Conservation (phyloP, 192 early-diverging fungal species). For the Backusella mclennaniae region DNA sequence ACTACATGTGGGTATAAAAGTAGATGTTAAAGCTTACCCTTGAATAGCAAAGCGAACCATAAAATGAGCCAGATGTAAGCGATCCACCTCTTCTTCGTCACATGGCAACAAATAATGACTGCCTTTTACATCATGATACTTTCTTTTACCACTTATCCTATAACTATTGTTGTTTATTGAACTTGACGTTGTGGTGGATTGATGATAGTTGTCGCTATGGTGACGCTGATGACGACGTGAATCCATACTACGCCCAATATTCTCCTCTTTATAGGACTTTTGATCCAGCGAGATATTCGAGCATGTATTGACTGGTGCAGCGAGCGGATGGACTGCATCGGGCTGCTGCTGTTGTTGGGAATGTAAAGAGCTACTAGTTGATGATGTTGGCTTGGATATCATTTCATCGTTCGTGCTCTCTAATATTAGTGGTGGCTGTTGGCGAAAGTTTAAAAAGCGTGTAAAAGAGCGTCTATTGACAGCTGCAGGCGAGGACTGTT, state of each 20-base stretch:
- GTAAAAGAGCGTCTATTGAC: conserved; percentile 1
- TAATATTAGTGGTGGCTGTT: not conserved
- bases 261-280: not conserved
- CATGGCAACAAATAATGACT: conserved; percentile 49
- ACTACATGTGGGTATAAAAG: not conserved
- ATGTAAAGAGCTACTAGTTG: not conserved
- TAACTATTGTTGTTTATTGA: conserved; percentile 22
- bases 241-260: not conserved
- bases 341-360: not conserved
- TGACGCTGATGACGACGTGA: not conserved
- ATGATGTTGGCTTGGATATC: not conserved
- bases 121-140: conserved; percentile 36
- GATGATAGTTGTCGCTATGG: not conserved
- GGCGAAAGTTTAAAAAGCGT: conserved; percentile 18
- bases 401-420: not conserved
- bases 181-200: not conserved
- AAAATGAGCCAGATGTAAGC: conserved; percentile 51
- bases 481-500: conserved; percentile 25
- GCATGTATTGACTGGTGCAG: not conserved
- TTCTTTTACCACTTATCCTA: conserved; percentile 36
- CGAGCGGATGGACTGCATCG: conserved; percentile 10
- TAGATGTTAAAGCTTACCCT: conserved; percentile 23
- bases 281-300: not conserved
- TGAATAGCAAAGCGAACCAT: conserved; percentile 48
- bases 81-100: conserved; percentile 52